A percentile compares a stretch with the other conserved stretches of the same genome.
Evolutionary conservation across 1,284 basidiomycete genomes (phyloP).

Genomic region (Tremellales sp.): DNA sequence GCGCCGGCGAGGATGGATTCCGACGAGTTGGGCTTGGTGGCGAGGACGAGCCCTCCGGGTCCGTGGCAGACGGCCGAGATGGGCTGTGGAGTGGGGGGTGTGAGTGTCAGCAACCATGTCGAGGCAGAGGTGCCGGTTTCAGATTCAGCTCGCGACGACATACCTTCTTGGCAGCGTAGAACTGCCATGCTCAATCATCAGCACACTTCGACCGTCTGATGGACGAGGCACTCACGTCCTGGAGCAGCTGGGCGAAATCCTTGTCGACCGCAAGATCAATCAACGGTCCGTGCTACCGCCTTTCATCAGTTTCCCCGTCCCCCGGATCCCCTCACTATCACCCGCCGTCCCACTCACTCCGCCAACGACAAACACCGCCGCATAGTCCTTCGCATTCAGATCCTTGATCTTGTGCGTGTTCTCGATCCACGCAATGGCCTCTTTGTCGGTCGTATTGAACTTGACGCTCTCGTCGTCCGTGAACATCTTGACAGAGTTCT

Average conservation of each 20-base stretch:
- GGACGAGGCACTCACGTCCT: conserved; percentile 50
- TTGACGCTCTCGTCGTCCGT: conserved; percentile 58
- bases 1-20: conserved; percentile 64
- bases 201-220: neutral
- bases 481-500: conserved; percentile 52
- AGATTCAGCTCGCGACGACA: neutral
- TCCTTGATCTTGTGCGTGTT: conserved; percentile 61
- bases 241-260: conserved; percentile 58
- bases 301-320: too few relatives aligned
- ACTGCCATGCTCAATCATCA: conserved; percentile 48
- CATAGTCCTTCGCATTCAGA: conserved; percentile 61
- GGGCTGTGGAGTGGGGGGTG: conserved; percentile 45
- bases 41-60: conserved; percentile 58
- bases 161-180: conserved; percentile 59
- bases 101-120: neutral
- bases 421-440: conserved; percentile 59
- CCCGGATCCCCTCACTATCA: neutral
- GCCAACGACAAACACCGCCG: conserved; percentile 72
- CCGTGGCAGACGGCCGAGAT: conserved; percentile 68
- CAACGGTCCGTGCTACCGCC: conserved; percentile 60
- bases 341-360: conserved; percentile 47
- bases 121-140: neutral
- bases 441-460: conserved; percentile 60
- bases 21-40: conserved; percentile 56
- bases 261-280: conserved; percentile 63